phyloP scores from a whole-genome alignment of 331 rosid genomes.

The Cydonia oblonga region DNA sequence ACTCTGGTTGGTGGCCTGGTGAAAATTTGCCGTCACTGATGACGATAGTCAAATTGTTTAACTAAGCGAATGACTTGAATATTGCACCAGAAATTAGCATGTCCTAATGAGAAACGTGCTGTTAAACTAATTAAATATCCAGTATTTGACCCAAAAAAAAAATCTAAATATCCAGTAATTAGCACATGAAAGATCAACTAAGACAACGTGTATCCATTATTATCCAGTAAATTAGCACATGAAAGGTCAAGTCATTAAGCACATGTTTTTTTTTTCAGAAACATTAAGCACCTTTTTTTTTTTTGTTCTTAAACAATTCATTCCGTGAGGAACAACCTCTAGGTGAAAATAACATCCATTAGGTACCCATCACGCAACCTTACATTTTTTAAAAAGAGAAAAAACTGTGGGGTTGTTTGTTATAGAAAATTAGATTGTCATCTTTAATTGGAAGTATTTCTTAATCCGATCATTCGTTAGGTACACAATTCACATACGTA shows the following conservation, averaged over 20 bases:
- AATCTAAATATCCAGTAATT: neutral
- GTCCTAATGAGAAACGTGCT: conserved; percentile 5
- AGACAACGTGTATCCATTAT: no score
- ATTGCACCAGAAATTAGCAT: neutral
- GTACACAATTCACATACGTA: no score
- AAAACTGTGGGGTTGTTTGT: neutral
- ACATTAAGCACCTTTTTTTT: conserved; percentile 8
- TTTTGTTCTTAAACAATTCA: neutral
- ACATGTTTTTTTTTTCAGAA: neutral
- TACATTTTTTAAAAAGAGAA: neutral
- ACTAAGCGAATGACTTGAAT: neutral
- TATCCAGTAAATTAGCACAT: no score
- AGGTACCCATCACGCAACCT: neutral
- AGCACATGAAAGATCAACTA: no score
- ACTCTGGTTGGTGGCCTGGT: neutral
- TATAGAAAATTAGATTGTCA: neutral
- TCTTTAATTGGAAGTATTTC: neutral
- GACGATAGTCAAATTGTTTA: neutral
- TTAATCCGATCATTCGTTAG: no score
- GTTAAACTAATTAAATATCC: neutral
- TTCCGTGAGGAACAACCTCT: conserved; percentile 3
- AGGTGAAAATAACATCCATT: neutral
- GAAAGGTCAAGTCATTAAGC: no score
- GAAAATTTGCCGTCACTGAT: neutral
- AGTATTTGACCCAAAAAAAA: no score